A percentile compares a stretch with the other conserved stretches of the same genome.
Conservation (phyloP, 441 rosid species). For the Isatis lusitanica region DNA sequence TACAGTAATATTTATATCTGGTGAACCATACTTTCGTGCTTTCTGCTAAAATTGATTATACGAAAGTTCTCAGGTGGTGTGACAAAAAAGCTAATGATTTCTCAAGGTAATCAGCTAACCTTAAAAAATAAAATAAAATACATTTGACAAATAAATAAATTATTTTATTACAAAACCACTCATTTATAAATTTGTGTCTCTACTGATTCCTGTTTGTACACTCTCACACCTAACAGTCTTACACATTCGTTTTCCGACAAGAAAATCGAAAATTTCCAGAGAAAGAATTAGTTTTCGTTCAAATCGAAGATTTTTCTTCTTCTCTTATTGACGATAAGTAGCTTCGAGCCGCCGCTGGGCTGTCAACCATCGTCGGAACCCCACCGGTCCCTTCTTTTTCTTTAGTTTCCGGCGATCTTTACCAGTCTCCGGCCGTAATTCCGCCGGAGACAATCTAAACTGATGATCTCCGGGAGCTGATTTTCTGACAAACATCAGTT, state of each 20-base stretch:
- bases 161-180: conserved; percentile 32
- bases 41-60: conserved; percentile 38
- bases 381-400: neutral
- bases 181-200: conserved; percentile 15
- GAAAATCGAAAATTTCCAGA: neutral
- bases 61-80: conserved; percentile 39
- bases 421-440: neutral
- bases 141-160: conserved; percentile 1
- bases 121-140: conserved; percentile 17
- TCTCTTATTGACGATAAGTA: neutral
- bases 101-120: conserved; percentile 30
- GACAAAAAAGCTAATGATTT: conserved; percentile 29
- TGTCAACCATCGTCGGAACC: neutral
- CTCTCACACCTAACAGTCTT: neutral
- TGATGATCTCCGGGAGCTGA: neutral
- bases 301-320: neutral
- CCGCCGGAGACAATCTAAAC: neutral
- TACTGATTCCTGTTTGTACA: conserved; percentile 18
- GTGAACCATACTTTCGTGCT: conserved; percentile 29
- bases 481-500: neutral
- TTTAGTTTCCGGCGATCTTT: conserved; percentile 14
- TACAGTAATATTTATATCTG: neutral
- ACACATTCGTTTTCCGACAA: neutral
- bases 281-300: neutral
- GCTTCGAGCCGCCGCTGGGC: neutral